Evolutionary conservation across 208 protist species (phyloP), one percentile per base, ranked within the genome.

Genomic region (Lotmaria passim): DNA sequence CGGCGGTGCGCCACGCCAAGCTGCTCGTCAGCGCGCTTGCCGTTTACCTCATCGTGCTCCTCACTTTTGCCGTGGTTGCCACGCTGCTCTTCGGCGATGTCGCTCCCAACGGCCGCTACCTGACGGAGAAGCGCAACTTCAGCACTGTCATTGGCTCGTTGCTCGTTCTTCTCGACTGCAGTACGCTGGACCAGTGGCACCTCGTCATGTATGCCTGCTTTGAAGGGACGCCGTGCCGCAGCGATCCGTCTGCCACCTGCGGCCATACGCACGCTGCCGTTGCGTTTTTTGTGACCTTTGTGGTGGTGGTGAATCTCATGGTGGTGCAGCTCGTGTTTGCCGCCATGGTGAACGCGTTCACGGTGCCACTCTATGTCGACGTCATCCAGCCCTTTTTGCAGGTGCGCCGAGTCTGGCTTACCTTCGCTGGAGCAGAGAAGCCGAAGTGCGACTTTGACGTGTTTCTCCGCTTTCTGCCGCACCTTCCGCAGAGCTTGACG

Each of bases 111-210:
- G 65, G 66, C 38, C n/a, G 19, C 24, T 73, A 71, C 26, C 43
- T 90, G n/a, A 78, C 77, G 4, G 67, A 69, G n/a, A 75, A 81
- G 65, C 76, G 74, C 17, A 91, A 91, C 68, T 93, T 93, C 67
- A 41, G 56, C 34, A 90, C 80, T 3, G 73, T 88, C 8, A 75
- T 81, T 50, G 59, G 59, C 14, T 76, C 88, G 7, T 55, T 89
- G 15, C 70, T 93, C 2, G 33, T 90, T 14, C 63, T 93, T 33
- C 84, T 91, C 31, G 62, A 78, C 48, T 83, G 77, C 43, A 83
- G 69, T 51, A 89, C 88, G 8, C 73, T 75, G 15, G 75, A 86
- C 36, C 68, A 78, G 48, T 93, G 85, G 88, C 71, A 79, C 47
- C 44, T 59, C 30, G 67, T 83, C 19, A 75, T 83, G 72, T 38